Evolutionary conservation across 176 grass and related monocot genomes (phyloP).

Genomic region (Avena atlantica): DNA sequence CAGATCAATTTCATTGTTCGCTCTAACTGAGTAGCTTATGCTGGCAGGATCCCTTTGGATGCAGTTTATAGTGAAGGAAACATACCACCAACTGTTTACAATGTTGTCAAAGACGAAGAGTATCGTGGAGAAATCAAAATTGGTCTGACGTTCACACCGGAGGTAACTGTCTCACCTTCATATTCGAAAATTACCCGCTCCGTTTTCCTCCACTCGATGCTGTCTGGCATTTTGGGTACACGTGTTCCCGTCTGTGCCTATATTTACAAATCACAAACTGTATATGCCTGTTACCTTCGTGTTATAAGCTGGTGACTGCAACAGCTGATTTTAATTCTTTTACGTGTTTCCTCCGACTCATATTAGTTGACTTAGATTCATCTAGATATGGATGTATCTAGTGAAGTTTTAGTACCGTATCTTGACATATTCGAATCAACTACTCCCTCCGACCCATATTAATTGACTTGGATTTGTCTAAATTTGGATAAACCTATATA

Average conservation of each 20-base stretch:
- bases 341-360: too few relatives aligned
- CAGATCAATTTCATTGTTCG: neutral
- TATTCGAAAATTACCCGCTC: neutral
- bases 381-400: too few relatives aligned
- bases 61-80: slow-evolving; percentile 58
- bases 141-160: slow-evolving; percentile 64
- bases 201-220: neutral
- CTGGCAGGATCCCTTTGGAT: slow-evolving; percentile 63
- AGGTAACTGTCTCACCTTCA: slow-evolving; percentile 54
- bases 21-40: neutral
- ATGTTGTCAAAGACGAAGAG: slow-evolving; percentile 80
- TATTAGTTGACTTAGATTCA: too few relatives aligned
- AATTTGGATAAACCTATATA: too few relatives aligned
- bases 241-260: neutral
- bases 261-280: neutral
- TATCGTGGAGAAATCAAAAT: slow-evolving; percentile 87
- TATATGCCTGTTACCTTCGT: neutral
- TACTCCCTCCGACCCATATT: neutral
- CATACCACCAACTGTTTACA: slow-evolving; percentile 66
- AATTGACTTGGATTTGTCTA: too few relatives aligned
- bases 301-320: neutral
- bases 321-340: neutral
- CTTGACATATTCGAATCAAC: too few relatives aligned
- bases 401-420: too few relatives aligned
- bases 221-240: neutral